Conservation (phyloP, 352 stramenopile genomes). For the Thalassiosira mediterranea region DNA sequence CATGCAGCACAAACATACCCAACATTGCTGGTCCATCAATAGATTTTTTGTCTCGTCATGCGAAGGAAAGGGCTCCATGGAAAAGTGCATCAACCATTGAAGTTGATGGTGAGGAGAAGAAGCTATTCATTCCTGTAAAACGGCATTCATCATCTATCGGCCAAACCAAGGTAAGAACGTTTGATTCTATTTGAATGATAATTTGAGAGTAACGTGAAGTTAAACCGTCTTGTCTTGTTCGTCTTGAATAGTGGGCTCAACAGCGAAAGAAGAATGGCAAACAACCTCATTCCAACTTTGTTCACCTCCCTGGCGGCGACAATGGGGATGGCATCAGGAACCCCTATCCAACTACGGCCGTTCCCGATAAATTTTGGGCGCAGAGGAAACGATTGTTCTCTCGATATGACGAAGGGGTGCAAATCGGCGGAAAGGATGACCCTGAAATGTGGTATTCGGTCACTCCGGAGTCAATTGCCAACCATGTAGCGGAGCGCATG, state of each 20-base stretch:
- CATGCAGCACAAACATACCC: no score
- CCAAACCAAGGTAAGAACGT: no score
- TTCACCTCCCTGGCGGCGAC: slow-evolving; percentile 63
- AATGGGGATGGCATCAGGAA: slow-evolving; percentile 78
- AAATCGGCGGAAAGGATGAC: slow-evolving; percentile 68
- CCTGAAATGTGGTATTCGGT: slow-evolving; percentile 78
- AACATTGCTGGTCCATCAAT: slow-evolving; percentile 25
- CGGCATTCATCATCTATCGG: slow-evolving; percentile 31
- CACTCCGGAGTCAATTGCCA: slow-evolving; percentile 80
- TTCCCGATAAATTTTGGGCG: slow-evolving; percentile 77
- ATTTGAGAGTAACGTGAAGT: no score
- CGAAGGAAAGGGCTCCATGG: slow-evolving; percentile 19
- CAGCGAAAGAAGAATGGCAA: slow-evolving; percentile 18
- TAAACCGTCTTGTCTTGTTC: no score
- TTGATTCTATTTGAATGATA: no score
- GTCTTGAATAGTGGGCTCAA: slow-evolving; percentile 41
- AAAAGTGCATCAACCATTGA: slow-evolving; percentile 6
- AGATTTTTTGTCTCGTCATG: neutral
- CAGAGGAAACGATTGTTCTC: slow-evolving; percentile 79
- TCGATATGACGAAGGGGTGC: slow-evolving; percentile 77
- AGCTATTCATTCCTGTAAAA: slow-evolving; percentile 50
- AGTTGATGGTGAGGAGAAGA: slow-evolving; percentile 34
- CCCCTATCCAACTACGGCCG: slow-evolving; percentile 57
- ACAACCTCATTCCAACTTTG: slow-evolving; percentile 12
- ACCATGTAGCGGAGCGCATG: slow-evolving; percentile 69